These are phyloP conservation scores for Lodderomyces metapsilosis DNA, from an alignment of 1,139 yeast genomes.

Conservation along the genomic window DNA sequence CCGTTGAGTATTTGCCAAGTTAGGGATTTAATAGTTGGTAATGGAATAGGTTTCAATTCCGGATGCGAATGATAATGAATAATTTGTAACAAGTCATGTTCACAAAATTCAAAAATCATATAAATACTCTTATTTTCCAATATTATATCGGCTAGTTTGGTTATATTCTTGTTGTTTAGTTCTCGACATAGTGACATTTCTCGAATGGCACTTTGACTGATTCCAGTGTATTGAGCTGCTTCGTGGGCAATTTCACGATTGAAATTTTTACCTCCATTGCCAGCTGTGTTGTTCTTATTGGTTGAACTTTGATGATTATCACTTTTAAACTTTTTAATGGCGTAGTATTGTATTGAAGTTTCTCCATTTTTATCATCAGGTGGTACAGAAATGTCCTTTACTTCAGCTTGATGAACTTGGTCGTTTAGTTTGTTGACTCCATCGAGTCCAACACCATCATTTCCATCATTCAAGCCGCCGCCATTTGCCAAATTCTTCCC, in stretches of 20 bases:
- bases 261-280: constrained; percentile 1
- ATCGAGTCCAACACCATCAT: constrained; percentile 5
- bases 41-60: constrained; percentile 74
- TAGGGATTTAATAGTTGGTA: constrained; percentile 73
- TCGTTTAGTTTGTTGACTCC: not conserved
- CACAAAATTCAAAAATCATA: constrained; percentile 95
- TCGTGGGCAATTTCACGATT: constrained; percentile 64
- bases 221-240: constrained; percentile 85
- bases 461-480: constrained; percentile 11
- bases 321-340: constrained; percentile 94
- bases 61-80: constrained; percentile 94
- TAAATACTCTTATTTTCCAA: constrained; percentile 87
- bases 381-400: not conserved
- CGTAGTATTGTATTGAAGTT: constrained; percentile 42
- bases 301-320: constrained; percentile 62
- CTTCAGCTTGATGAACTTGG: not conserved
- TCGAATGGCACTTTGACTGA: constrained; percentile 92
- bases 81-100: constrained; percentile 89
- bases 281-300: constrained; percentile 25
- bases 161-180: constrained; percentile 73
- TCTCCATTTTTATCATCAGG: not conserved
- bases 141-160: constrained; percentile 79
- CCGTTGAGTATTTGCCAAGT: constrained; percentile 93
- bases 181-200: constrained; percentile 97
- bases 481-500: not conserved